Conservation (phyloP, 2,329 filamentous ascomycete species). For the Botrytis porri region DNA sequence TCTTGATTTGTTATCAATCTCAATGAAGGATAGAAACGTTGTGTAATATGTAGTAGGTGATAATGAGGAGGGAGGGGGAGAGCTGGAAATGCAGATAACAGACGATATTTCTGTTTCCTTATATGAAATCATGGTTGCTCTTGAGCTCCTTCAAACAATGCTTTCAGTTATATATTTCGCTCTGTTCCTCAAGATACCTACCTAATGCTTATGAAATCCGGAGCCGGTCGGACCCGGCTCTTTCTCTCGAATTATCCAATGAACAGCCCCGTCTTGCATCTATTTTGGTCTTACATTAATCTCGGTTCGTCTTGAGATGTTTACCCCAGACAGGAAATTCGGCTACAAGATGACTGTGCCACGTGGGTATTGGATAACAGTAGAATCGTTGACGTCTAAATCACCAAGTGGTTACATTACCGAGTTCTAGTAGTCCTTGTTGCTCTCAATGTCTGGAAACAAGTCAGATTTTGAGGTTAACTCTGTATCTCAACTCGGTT, state of each 20-base stretch:
- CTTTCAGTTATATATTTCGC: background rate
- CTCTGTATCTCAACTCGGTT: background rate
- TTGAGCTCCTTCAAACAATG: background rate
- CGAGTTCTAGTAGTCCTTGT: background rate
- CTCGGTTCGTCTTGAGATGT: background rate
- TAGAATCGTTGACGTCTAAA: background rate
- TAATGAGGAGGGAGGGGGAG: background rate
- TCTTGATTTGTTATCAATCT: background rate
- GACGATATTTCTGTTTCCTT: constrained; percentile 1
- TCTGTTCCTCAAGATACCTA: background rate
- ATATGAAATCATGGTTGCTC: background rate
- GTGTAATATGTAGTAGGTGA: background rate
- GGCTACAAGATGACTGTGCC: background rate
- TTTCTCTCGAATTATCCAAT: background rate
- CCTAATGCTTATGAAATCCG: background rate
- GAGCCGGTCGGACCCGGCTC: constrained; percentile 11
- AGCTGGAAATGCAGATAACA: background rate
- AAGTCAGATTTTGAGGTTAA: background rate
- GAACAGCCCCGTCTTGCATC: background rate
- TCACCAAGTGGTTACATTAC: background rate
- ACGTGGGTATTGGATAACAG: background rate
- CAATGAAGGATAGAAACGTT: background rate
- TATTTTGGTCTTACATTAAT: background rate
- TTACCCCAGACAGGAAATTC: background rate
- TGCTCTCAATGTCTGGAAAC: background rate